These are phyloP conservation scores for Fragaria iinumae DNA, from an alignment of 306 rosid species.

Conservation along the genomic window DNA sequence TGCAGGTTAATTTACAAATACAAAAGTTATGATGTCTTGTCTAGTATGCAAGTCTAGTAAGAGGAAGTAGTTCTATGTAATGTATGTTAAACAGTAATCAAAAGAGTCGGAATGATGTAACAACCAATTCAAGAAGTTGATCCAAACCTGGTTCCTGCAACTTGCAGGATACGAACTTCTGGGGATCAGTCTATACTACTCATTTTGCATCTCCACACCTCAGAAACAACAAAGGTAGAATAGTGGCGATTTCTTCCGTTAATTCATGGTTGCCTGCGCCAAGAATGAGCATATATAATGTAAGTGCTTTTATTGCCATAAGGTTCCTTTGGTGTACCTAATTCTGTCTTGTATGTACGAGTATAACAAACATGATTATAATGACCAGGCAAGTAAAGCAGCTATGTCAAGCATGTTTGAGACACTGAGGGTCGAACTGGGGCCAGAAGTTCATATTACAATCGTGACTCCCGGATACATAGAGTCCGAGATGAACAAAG, in stretches of 20 bases:
- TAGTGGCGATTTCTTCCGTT: slow-evolving; percentile 55
- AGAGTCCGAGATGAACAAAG: slow-evolving; percentile 46
- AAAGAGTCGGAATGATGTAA: background rate
- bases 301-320: background rate
- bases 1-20: background rate
- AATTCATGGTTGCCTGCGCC: slow-evolving; percentile 64
- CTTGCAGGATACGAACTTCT: slow-evolving; percentile 68
- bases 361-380: background rate
- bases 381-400: slow-evolving; percentile 65
- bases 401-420: slow-evolving; percentile 51
- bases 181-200: slow-evolving; percentile 68
- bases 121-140: background rate
- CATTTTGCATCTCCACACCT: slow-evolving; percentile 55
- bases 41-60: background rate
- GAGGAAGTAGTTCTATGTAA: background rate
- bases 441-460: slow-evolving; percentile 48
- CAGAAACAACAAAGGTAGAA: slow-evolving; percentile 51
- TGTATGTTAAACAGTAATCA: background rate
- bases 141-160: background rate
- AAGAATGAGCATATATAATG: slow-evolving; percentile 54
- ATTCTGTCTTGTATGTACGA: background rate
- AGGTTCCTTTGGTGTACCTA: background rate
- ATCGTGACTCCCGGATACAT: slow-evolving; percentile 59
- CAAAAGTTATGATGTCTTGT: background rate
- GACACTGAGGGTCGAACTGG: slow-evolving; percentile 57